Base-by-base conservation (phyloP, 805 yeast species). In the Candida tammaniensis region DNA sequence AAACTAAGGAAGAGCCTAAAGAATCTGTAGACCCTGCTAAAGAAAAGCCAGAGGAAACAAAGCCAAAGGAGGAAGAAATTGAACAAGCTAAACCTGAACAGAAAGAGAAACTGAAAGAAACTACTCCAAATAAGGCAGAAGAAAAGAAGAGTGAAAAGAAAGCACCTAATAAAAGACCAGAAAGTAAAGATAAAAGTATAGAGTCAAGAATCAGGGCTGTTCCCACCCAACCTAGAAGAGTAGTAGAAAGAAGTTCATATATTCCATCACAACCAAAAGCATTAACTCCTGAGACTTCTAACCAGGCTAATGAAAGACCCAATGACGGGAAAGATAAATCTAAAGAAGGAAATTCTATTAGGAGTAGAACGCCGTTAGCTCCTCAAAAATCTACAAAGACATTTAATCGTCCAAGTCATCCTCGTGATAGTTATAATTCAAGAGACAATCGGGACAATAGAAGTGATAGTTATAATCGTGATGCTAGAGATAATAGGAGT, bases 301-400 rank as follows among this genome's bases (percentile, higher is more conserved):
- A n/a, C n/a, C n/a, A n/a, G n/a, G n/a, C n/a, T n/a, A n/a, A n/a
- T n/a, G n/a, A n/a, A n/a, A n/a, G n/a, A n/a, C n/a, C n/a, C n/a
- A n/a, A n/a, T n/a, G n/a, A n/a, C n/a, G n/a, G n/a, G n/a, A n/a
- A n/a, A n/a, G n/a, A n/a, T n/a, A n/a, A n/a, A n/a, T n/a, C n/a
- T n/a, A n/a, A n/a, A n/a, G n/a, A 16, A 27, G 30, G 21, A 17
- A 16, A n/a, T 11, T 9, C 27, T 15, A 33, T 27, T 3, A 35
- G 30, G 15, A 29, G 27, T 7, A 35, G 37, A 6, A 18, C 39
- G n/a, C 42, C 46, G 11, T 31, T 40, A 20, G 34, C 44, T 12
- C 46, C 48, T 19, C 48, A 39, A 37, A 17, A 10, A 9, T 13
- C 20, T 28, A 6, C 13, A 7, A 15, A 20, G 26, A 14, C 26